Evolutionary conservation across 306 rosid species (phyloP).

Genomic region (Castanea mollissima): DNA sequence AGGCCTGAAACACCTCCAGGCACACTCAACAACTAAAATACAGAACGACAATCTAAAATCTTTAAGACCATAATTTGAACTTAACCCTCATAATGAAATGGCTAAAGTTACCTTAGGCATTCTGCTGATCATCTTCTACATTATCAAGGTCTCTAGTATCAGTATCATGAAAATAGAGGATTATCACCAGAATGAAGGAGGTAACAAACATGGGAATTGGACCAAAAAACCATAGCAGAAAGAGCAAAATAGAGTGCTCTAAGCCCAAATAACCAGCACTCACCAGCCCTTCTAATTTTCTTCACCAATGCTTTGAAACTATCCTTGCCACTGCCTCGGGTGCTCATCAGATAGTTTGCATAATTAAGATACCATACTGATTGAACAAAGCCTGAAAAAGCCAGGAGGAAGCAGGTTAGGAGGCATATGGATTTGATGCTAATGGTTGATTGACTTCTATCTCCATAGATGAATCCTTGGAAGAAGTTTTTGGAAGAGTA

Average conservation of each 20-base stretch:
- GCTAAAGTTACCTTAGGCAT: too few species aligned
- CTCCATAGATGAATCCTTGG: slow-evolving; percentile 51
- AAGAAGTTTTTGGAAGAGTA: slow-evolving; percentile 35
- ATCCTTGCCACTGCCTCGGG: slow-evolving; percentile 24
- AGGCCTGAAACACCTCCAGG: too few species aligned
- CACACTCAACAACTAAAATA: too few species aligned
- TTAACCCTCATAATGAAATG: too few species aligned
- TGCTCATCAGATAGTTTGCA: slow-evolving; percentile 65
- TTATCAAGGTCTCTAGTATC: slow-evolving; percentile 27
- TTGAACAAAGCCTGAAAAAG: slow-evolving; percentile 66
- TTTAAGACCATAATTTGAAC: too few species aligned
- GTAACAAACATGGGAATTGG: slow-evolving; percentile 77
- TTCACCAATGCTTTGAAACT: not conserved
- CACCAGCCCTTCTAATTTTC: slow-evolving; percentile 60
- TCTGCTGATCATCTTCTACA: too few species aligned
- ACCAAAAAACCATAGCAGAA: slow-evolving; percentile 83
- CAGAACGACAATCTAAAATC: too few species aligned
- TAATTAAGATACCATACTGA: slow-evolving; percentile 67
- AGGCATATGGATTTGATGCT: slow-evolving; percentile 65
- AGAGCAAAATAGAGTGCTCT: slow-evolving; percentile 69
- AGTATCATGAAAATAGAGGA: slow-evolving; percentile 33
- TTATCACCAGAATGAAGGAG: slow-evolving; percentile 43
- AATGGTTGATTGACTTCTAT: slow-evolving; percentile 37
- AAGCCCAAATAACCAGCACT: slow-evolving; percentile 74
- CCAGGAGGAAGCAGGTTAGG: slow-evolving; percentile 66